Percentiles rank a stretch among this genome's conserved stretches.
These are phyloP conservation scores for Suillus placidus DNA, from an alignment of 768 basidiomycete genomes.

Conservation along the genomic window DNA sequence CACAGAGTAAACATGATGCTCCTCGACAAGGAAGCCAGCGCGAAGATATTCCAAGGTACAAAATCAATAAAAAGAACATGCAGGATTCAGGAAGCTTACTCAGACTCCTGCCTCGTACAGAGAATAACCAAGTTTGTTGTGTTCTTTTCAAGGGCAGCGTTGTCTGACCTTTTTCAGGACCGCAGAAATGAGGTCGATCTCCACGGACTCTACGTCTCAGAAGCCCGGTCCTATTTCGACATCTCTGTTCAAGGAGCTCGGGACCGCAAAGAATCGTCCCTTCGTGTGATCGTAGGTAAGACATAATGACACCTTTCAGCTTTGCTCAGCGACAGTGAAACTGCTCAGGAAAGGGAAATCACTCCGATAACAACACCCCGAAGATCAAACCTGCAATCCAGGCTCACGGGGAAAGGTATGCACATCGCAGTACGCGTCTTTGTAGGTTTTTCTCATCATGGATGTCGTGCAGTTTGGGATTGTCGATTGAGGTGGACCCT, in stretches of 20 bases:
- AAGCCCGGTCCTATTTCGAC: constrained; percentile 76
- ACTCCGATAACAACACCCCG: constrained; percentile 69
- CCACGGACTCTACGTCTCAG: constrained; percentile 86
- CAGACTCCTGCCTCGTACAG: background rate
- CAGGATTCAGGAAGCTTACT: background rate
- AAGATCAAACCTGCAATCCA: constrained; percentile 90
- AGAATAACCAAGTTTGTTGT: constrained; percentile 12
- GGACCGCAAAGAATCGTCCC: constrained; percentile 52
- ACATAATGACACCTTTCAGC: constrained; percentile 9
- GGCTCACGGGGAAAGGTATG: constrained; percentile 74
- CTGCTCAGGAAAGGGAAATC: constrained; percentile 72
- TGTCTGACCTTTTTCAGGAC: constrained; percentile 5
- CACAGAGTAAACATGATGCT: constrained; percentile 73
- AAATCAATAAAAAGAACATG: constrained; percentile 22
- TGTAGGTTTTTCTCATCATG: too few species aligned
- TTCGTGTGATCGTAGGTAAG: constrained; percentile 81
- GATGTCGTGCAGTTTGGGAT: constrained; percentile 53
- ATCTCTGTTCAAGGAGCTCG: constrained; percentile 64
- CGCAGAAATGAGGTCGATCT: constrained; percentile 74
- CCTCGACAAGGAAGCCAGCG: constrained; percentile 73
- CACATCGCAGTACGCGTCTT: background rate
- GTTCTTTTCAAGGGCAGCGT: background rate
- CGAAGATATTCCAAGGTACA: constrained; percentile 81
- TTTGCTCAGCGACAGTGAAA: background rate
- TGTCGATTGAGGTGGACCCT: constrained; percentile 68